Base-by-base conservation (phyloP, 441 rosid genomes). In the Pelargonium citronellum region DNA sequence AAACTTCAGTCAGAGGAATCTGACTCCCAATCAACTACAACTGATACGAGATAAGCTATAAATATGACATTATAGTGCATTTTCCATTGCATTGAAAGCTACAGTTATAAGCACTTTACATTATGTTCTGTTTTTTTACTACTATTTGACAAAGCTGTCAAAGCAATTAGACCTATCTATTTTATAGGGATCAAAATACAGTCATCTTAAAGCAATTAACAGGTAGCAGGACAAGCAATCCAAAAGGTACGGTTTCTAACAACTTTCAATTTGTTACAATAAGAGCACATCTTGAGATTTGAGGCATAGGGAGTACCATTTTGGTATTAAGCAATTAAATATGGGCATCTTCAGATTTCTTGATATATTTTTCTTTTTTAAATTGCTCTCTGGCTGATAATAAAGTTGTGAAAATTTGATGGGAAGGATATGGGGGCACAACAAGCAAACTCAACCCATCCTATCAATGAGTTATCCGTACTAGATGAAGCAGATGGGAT, bases 11-110 rank as follows among this genome's bases (percentile, higher is more conserved):
- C 20, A 20, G 34, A 60, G 64, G 30, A 58, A 55, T 60, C 1
- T 11, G 15, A 20, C 22, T 22, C 37, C 34, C 63, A 58, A 20
- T 22, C 19, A 55, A 6, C 17, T 16, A 55, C 62, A 19, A 20
- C 64, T 22, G 64, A 60, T 60, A 13, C 24, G 22, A 13, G 30
- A 58, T 60, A 22, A 60, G 64, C 64, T 60, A 60, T 15, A 60
- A 60, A 22, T 22, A 60, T 60, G 64, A 60, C 37, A 60, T 60
- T 60, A 34, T n/a, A 60, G 37, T 7, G 15, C 64, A 60, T 12
- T n/a, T 10, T 20, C 17, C 10, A 10, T 58, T 58, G 63, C 63
- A 58, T 58, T 27, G 22, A 58, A 17, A 16, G 24, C 27, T 19
- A 57, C 62, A 3, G 20, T 37, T 37, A 37, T 37, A 37, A 37